Base-by-base conservation (phyloP, 1,284 basidiomycete species). In the Ustilago lituana region DNA sequence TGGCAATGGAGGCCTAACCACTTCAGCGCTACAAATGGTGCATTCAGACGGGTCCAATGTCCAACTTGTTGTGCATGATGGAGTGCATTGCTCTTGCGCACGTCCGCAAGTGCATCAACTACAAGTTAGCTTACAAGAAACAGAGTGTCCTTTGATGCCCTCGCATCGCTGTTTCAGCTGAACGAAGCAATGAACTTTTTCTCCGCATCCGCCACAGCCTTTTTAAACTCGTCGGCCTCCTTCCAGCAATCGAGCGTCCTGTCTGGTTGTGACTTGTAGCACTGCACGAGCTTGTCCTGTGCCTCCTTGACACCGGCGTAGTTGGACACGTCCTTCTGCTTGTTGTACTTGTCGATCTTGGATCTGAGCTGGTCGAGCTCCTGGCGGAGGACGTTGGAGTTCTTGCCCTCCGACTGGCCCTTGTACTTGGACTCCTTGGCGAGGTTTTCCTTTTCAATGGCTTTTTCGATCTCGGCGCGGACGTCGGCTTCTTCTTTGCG, bases 241-340 rank as follows among this genome's bases (percentile, higher is more conserved):
- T 84, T 85, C 89, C 89, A 91, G 82, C 91, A 93, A 69, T 92
- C 87, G 37, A 93, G 82, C 20, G 91, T 85, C 5, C 85, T 87
- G 0, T 83, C 83, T 5, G 84, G 80, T 75, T 91, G 86, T 62
- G 84, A 90, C 91, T 82, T 86, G 84, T 92, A 93, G 81, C 91
- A 93, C 39, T 86, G 84, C 5, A 88, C 84, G 27, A 93, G 85
- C 20, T 86, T 87, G 63, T 88, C 86, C 31, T 87, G 85, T 33
- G 85, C 85, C 26, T 84, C 84, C 77, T 87, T 87, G 12, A 90
- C 86, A 36, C 85, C 85, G 2, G 87, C 85, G 55, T 87, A 86
- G 51, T 87, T 87, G 9, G 83, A 82, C 10, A 90, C 83, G 52
- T 86, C 85, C 61, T 85, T 86, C 50, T 87, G 86, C 26, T 85